phyloP scores from a whole-genome alignment of 768 basidiomycete genomes.

The Floccularia luteovirens region DNA sequence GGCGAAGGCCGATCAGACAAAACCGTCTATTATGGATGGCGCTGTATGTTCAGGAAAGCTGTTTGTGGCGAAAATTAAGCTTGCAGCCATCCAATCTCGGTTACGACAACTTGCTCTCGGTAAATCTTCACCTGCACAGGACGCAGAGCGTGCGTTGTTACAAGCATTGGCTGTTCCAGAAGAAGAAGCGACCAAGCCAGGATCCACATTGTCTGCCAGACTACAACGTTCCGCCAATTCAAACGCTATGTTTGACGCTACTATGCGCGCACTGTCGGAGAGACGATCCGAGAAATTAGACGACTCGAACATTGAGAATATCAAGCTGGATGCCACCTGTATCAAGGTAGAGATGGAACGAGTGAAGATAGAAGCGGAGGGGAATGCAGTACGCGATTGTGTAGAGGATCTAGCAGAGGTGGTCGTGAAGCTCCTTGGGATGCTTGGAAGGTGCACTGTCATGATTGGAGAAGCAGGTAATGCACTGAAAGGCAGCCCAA shows the following conservation, averaged over 20 bases:
- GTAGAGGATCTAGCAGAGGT: slow-evolving; percentile 59
- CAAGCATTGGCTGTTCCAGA: slow-evolving; percentile 62
- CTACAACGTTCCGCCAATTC: slow-evolving; percentile 69
- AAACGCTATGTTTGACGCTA: slow-evolving; percentile 77
- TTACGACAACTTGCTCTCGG: slow-evolving; percentile 47
- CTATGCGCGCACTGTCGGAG: slow-evolving; percentile 76
- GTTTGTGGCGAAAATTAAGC: slow-evolving; percentile 58
- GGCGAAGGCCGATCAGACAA: slow-evolving; percentile 63
- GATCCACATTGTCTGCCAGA: slow-evolving; percentile 50
- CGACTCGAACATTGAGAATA: slow-evolving; percentile 56
- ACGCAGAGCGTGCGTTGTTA: slow-evolving; percentile 67
- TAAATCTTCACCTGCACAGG: slow-evolving; percentile 33
- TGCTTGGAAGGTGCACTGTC: slow-evolving; percentile 74
- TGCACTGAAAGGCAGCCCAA: slow-evolving; percentile 21
- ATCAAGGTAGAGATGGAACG: slow-evolving; percentile 67
- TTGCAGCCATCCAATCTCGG: slow-evolving; percentile 56
- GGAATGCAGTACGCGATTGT: slow-evolving; percentile 54
- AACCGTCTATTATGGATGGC: slow-evolving; percentile 65
- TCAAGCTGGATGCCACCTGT: slow-evolving; percentile 62
- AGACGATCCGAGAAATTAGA: slow-evolving; percentile 75
- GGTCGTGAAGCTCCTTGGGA: slow-evolving; percentile 66
- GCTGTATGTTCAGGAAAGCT: slow-evolving; percentile 68
- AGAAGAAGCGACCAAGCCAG: slow-evolving; percentile 54
- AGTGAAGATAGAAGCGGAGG: slow-evolving; percentile 56
- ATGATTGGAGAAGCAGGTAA: slow-evolving; percentile 54